Conservation (phyloP, 2,329 filamentous ascomycete genomes). For the Neofusicoccum sp. region DNA sequence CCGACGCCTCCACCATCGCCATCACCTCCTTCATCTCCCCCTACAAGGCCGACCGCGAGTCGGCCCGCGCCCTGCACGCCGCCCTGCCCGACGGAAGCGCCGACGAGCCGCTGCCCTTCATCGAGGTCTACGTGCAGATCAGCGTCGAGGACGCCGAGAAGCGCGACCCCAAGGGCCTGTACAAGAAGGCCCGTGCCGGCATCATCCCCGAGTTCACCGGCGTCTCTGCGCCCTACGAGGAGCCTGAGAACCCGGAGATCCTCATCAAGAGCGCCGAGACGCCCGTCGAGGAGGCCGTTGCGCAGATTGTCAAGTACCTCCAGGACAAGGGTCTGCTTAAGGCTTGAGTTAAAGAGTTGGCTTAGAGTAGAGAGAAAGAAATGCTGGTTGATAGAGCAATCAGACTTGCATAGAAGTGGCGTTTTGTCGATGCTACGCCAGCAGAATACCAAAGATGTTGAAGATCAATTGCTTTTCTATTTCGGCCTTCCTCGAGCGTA, state of each 20-base stretch:
- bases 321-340: constrained; percentile 64
- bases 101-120: constrained; percentile 70
- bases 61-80: constrained; percentile 77
- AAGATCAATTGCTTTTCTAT: neutral
- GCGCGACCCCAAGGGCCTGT: constrained; percentile 94
- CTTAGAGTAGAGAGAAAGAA: neutral
- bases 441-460: neutral
- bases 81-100: constrained; percentile 48
- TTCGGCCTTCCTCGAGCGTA: neutral
- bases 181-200: constrained; percentile 92
- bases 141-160: constrained; percentile 89
- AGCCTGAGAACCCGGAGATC: constrained; percentile 80
- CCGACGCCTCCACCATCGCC: constrained; percentile 81
- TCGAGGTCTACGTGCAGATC: constrained; percentile 92
- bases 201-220: constrained; percentile 98
- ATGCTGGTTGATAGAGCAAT: neutral
- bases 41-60: constrained; percentile 80
- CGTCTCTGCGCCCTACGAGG: constrained; percentile 93
- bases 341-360: constrained; percentile 19
- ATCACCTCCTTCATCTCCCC: constrained; percentile 97
- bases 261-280: constrained; percentile 79
- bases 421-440: neutral
- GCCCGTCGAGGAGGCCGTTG: constrained; percentile 84
- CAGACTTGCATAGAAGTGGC: neutral
- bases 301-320: constrained; percentile 77